Percentiles rank a stretch among this genome's conserved stretches.
These are phyloP conservation scores for Thelonectria rubi DNA, from an alignment of 2,329 filamentous ascomycete species.

Conservation along the genomic window DNA sequence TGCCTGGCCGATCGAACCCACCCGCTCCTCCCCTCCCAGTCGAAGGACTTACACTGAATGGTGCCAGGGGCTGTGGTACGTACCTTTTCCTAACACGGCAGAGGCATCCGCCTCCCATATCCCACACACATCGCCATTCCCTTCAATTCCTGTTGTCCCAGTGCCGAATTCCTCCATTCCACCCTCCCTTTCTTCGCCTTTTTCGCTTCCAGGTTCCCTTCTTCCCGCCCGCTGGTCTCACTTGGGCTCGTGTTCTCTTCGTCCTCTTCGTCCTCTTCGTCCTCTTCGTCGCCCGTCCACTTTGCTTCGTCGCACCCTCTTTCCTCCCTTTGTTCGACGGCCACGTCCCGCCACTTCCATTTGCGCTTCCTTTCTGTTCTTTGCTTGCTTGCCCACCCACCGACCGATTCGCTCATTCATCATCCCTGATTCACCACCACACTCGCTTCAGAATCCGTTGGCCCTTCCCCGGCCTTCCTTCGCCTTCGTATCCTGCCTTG, in stretches of 20 bases:
- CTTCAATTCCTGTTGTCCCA: slow-evolving; percentile 19
- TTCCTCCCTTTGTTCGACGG: slow-evolving; percentile 11
- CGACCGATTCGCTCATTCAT: slow-evolving; percentile 13
- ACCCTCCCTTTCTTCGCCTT: slow-evolving; percentile 15
- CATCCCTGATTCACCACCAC: slow-evolving; percentile 13
- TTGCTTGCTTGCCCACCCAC: neutral
- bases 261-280: slow-evolving; percentile 6
- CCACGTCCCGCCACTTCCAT: slow-evolving; percentile 2
- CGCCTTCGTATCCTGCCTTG: slow-evolving; percentile 36
- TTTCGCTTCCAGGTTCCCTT: slow-evolving; percentile 6
- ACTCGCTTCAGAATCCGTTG: neutral
- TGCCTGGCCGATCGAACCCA: slow-evolving; percentile 1
- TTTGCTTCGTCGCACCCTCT: slow-evolving; percentile 17
- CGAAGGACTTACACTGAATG: neutral
- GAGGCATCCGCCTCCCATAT: slow-evolving; percentile 8
- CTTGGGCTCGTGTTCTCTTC: slow-evolving; percentile 12
- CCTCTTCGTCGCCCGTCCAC: neutral
- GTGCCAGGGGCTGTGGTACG: neutral
- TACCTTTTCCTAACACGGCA: slow-evolving; percentile 2
- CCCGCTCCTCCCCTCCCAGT: neutral
- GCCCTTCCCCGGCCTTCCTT: neutral
- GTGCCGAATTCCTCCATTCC: slow-evolving; percentile 23
- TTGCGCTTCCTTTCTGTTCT: slow-evolving; percentile 5
- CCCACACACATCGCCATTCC: slow-evolving; percentile 23
- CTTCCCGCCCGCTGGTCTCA: slow-evolving; percentile 18